Evolutionary conservation across 1,284 basidiomycete species (phyloP).

Genomic region (Sanghuangporus baumii): DNA sequence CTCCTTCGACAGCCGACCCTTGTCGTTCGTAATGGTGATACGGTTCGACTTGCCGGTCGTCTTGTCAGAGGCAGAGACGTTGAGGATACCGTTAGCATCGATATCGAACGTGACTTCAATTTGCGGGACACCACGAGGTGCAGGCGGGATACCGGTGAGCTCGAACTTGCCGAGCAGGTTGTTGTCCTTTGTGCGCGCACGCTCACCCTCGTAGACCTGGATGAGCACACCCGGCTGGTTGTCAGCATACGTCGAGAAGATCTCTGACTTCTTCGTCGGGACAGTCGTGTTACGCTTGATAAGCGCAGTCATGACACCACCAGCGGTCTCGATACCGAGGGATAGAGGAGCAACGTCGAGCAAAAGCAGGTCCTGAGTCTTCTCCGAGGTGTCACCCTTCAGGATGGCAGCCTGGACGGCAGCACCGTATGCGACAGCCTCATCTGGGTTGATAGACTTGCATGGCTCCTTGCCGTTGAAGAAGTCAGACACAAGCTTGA

Average conservation of each 20-base stretch:
- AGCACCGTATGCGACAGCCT: slow-evolving; percentile 99
- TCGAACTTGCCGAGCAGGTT: slow-evolving; percentile 99
- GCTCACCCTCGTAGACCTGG: slow-evolving; percentile 99
- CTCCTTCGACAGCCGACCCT: slow-evolving; percentile 97
- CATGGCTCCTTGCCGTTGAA: slow-evolving; percentile 97
- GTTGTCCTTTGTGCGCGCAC: slow-evolving; percentile 99
- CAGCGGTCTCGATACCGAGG: slow-evolving; percentile 97
- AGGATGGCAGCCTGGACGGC: slow-evolving; percentile 99
- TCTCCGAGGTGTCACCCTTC: slow-evolving; percentile 96
- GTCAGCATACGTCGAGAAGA: slow-evolving; percentile 98
- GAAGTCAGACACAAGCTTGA: slow-evolving; percentile 97
- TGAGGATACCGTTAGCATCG: slow-evolving; percentile 97
- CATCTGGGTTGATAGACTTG: slow-evolving; percentile 99
- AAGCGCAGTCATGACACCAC: slow-evolving; percentile 97
- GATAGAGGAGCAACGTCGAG: slow-evolving; percentile 97
- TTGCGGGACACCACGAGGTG: slow-evolving; percentile 97
- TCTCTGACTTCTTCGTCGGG: slow-evolving; percentile 98
- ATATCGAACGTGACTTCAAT: slow-evolving; percentile 99
- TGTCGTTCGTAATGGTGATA: slow-evolving; percentile 98
- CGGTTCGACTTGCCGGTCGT: slow-evolving; percentile 95
- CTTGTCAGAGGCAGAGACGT: slow-evolving; percentile 96
- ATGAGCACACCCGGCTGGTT: slow-evolving; percentile 99
- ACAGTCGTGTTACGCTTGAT: slow-evolving; percentile 99
- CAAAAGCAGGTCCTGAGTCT: slow-evolving; percentile 93
- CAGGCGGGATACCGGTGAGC: slow-evolving; percentile 95